Conservation (phyloP, 148 eudicot genomes). For the Talinum fruticosum region DNA sequence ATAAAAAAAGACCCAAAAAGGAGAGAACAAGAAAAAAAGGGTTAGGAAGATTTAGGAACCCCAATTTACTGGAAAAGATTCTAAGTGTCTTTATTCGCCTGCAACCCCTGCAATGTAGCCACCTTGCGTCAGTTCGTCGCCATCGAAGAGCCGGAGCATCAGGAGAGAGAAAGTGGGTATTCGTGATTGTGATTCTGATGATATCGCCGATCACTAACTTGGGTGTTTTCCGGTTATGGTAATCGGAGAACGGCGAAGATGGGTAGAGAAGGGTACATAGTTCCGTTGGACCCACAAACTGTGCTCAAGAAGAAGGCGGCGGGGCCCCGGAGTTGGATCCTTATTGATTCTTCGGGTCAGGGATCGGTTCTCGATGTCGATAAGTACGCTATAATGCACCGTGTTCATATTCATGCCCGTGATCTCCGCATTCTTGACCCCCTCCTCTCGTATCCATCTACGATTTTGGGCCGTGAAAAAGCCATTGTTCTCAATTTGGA, state of each 20-base stretch:
- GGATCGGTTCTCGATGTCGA: slow-evolving; percentile 62
- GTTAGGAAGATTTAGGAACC: background rate
- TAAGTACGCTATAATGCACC: slow-evolving; percentile 75
- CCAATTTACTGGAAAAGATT: background rate
- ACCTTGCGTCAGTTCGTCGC: background rate
- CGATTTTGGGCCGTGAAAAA: slow-evolving; percentile 77
- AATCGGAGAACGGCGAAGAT: slow-evolving; percentile 11
- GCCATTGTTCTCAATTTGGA: slow-evolving; percentile 85
- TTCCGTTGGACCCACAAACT: slow-evolving; percentile 33
- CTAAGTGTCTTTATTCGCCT: background rate
- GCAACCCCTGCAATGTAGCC: background rate
- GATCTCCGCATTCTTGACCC: slow-evolving; percentile 89
- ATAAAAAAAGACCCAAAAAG: no score
- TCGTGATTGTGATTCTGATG: background rate
- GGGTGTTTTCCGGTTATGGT: background rate
- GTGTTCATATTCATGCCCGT: slow-evolving; percentile 82
- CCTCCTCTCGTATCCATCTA: slow-evolving; percentile 69
- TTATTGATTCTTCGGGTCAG: slow-evolving; percentile 43
- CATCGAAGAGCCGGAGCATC: background rate
- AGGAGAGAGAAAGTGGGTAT: background rate
- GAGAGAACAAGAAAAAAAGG: background rate
- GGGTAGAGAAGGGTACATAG: slow-evolving; percentile 46
- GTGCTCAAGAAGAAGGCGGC: slow-evolving; percentile 37
- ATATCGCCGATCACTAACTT: background rate
- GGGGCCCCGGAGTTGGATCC: slow-evolving; percentile 49